Percentiles rank a stretch among this genome's conserved stretches.
These are phyloP conservation scores for Calvatia gigantea DNA, from an alignment of 768 basidiomycete species.

Conservation along the genomic window DNA sequence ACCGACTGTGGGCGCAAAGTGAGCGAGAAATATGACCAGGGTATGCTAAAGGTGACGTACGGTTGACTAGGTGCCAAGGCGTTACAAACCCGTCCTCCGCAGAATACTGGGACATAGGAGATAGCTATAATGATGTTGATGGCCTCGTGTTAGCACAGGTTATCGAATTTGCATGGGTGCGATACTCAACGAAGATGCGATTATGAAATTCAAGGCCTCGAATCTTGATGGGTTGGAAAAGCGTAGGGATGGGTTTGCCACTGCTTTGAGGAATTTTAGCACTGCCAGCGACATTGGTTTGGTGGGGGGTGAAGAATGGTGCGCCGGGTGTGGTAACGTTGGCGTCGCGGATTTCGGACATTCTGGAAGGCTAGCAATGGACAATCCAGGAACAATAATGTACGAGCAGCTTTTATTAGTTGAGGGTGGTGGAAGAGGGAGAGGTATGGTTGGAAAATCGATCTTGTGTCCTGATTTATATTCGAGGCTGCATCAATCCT, in stretches of 20 bases:
- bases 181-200: slow-evolving; percentile 46
- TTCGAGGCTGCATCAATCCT: too few relatives aligned
- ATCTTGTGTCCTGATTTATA: too few relatives aligned
- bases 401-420: too few relatives aligned
- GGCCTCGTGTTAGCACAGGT: background rate
- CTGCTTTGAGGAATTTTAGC: slow-evolving; percentile 36
- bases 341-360: too few relatives aligned
- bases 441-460: too few relatives aligned
- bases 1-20: slow-evolving; percentile 35
- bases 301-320: slow-evolving; percentile 44
- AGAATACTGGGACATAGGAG: slow-evolving; percentile 61
- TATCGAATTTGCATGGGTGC: background rate
- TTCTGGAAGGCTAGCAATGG: too few relatives aligned
- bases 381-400: too few relatives aligned
- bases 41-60: slow-evolving; percentile 36
- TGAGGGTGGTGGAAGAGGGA: too few relatives aligned
- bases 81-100: slow-evolving; percentile 47
- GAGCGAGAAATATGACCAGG: slow-evolving; percentile 6
- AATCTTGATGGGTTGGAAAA: slow-evolving; percentile 55
- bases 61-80: slow-evolving; percentile 57
- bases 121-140: slow-evolving; percentile 27
- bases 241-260: slow-evolving; percentile 24
- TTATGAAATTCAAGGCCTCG: slow-evolving; percentile 50
- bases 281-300: slow-evolving; percentile 40
- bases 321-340: slow-evolving; percentile 38